Evolutionary conservation across 2,329 filamentous ascomycete species (phyloP), one percentile per base, ranked within the genome.

Genomic region (Penicillium hordei): DNA sequence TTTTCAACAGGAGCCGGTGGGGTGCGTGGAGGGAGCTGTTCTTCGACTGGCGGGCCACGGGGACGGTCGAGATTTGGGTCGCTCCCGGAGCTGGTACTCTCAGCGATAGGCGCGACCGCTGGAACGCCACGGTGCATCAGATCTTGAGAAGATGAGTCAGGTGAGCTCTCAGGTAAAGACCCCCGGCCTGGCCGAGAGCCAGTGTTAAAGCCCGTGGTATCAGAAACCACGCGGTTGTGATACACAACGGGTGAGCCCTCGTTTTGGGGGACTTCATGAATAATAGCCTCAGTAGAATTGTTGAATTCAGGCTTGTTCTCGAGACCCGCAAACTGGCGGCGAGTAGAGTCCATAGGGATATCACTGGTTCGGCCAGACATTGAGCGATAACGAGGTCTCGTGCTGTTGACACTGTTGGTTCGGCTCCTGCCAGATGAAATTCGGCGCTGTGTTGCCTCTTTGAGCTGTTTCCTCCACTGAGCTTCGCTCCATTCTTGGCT

Each of bases 401-500:
- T 84, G 64, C 81, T 83, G 46, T 83, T 81, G 64, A 86, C 86
- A 61, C 82, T 84, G 59, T 82, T 74, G 17, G 78, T 78, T 21
- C 76, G 74, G 54, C 75, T 76, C 31, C 72, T 70, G 15, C 69
- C 68, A 25, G 71, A 65, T 33, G 72, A 69, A 60, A 76, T 73
- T 38, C 76, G 70, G 40, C 72, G 74, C 5, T 89, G 86, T 0
- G 93, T 97, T 44, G 93, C 79, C 58, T 97, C 92, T 76, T 97
- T 97, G 72, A 99, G 77, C 68, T 89, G 86, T 70, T 87, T 89
- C 65, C 93, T 86, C 94, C 94, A 99, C 64, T 97, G 90, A 25
- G 87, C 83, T 75, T 97, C 94, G 44, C 81, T 87, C 92, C 93
- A 97, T 25, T 76, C 80, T 21, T 84, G 78, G 72, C 89, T 96